Percentiles rank a stretch among this genome's conserved stretches.
These are phyloP conservation scores for Cetradonia linearis DNA, from an alignment of 495 filamentous ascomycete species.

Conservation along the genomic window DNA sequence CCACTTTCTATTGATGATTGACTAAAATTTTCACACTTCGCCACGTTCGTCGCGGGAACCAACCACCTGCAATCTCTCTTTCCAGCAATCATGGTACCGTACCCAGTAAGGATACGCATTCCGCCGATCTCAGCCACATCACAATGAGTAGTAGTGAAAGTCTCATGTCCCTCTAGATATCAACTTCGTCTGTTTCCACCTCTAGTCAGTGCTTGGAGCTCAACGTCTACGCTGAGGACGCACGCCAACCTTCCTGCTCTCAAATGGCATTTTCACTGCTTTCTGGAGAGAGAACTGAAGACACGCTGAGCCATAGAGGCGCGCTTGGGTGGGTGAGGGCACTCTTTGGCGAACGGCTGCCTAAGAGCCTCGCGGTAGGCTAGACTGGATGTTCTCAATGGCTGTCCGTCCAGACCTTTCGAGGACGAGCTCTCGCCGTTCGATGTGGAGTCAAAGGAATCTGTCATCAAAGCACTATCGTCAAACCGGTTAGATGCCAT, in stretches of 20 bases:
- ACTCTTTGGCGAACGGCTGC: constrained; percentile 18
- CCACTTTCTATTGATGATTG: neutral
- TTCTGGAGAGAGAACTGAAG: constrained; percentile 1
- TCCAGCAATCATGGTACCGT: neutral
- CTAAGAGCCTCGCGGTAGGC: constrained; percentile 6
- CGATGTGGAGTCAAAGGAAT: neutral
- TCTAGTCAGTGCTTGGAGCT: neutral
- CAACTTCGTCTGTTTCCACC: neutral
- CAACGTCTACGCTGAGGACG: neutral
- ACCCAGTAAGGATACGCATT: neutral
- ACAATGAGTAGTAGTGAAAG: neutral
- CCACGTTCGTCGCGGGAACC: neutral
- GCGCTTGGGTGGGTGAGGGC: constrained; percentile 17
- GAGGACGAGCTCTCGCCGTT: neutral
- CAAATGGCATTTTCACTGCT: no score
- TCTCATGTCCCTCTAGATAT: neutral
- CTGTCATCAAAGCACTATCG: neutral
- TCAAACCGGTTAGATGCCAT: neutral
- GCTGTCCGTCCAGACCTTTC: neutral
- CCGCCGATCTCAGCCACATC: neutral
- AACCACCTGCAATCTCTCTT: neutral
- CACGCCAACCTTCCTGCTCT: no score
- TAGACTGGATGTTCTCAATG: neutral
- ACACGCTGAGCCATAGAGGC: constrained; percentile 9
- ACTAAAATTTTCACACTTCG: neutral